Conservation (phyloP, 1,139 yeast genomes). For the Pichia sp. region DNA sequence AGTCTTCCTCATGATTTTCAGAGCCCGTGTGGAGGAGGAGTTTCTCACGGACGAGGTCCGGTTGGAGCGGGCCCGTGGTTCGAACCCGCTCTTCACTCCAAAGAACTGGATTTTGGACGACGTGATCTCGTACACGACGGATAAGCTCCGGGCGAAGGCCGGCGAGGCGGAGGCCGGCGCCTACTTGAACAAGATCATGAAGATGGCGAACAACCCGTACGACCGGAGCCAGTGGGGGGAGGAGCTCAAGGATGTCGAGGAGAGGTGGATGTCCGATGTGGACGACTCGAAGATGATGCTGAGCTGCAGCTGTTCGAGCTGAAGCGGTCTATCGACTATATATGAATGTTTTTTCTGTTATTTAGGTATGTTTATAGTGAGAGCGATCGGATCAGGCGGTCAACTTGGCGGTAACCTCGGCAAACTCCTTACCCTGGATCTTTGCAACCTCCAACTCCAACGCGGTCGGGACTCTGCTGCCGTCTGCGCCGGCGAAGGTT, state of each 20-base stretch:
- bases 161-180: slow-evolving; percentile 33
- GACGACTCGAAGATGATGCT: slow-evolving; percentile 50
- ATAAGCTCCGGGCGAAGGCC: slow-evolving; percentile 18
- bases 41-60: slow-evolving; percentile 37
- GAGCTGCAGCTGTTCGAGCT: slow-evolving; percentile 66
- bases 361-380: no score
- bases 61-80: slow-evolving; percentile 37
- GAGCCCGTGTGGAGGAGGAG: slow-evolving; percentile 38
- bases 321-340: slow-evolving; percentile 13
- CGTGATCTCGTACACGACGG: slow-evolving; percentile 50
- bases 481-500: slow-evolving; percentile 71
- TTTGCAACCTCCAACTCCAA: slow-evolving; percentile 61
- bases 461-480: slow-evolving; percentile 66
- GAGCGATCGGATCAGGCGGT: no score
- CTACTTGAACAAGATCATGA: slow-evolving; percentile 49
- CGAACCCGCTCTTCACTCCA: slow-evolving; percentile 79
- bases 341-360: no score
- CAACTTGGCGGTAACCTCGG: slow-evolving; percentile 31
- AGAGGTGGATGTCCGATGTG: slow-evolving; percentile 49
- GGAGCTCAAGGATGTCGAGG: slow-evolving; percentile 51
- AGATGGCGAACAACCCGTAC: slow-evolving; percentile 63
- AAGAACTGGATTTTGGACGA: slow-evolving; percentile 85
- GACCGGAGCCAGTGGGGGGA: slow-evolving; percentile 60
- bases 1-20: slow-evolving; percentile 41
- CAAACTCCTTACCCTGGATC: slow-evolving; percentile 63